A percentile compares a stretch with the other conserved stretches of the same genome.
Evolutionary conservation across 345 rosid genomes (phyloP).

Genomic region (Chamaenerion angustifolium): DNA sequence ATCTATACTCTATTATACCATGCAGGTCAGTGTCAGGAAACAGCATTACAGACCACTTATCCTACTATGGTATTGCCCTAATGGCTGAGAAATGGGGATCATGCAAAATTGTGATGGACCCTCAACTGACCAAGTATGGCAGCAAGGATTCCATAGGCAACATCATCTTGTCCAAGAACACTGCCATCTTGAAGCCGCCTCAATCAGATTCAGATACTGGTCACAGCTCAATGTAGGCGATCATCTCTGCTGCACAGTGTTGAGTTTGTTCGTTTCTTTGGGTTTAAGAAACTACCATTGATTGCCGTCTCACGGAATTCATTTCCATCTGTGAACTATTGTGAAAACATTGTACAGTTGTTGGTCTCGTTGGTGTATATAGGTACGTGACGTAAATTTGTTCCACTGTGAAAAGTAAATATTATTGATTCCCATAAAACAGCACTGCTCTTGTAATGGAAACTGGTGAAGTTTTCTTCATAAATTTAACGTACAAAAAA

Average conservation of each 20-base stretch:
- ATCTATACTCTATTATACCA: background rate
- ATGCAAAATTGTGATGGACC: conserved; percentile 56
- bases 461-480: no score
- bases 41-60: conserved; percentile 63
- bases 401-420: no score
- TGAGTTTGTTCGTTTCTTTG: background rate
- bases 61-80: conserved; percentile 54
- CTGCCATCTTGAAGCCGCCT: background rate
- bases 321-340: no score
- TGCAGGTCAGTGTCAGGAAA: conserved; percentile 67
- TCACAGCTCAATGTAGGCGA: background rate
- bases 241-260: background rate
- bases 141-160: conserved; percentile 36
- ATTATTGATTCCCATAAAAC: no score
- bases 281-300: background rate
- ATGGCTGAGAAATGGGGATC: conserved; percentile 42
- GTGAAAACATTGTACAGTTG: no score
- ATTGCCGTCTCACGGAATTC: no score
- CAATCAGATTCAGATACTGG: background rate
- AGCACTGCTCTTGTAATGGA: no score
- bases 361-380: no score
- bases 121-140: conserved; percentile 20
- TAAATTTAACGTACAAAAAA: no score
- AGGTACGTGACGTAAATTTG: no score
- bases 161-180: conserved; percentile 1